Evolutionary conservation across 106 monocot genomes (phyloP), one percentile per base, ranked within the genome.

Genomic region (Dendrobium chrysotoxum): DNA sequence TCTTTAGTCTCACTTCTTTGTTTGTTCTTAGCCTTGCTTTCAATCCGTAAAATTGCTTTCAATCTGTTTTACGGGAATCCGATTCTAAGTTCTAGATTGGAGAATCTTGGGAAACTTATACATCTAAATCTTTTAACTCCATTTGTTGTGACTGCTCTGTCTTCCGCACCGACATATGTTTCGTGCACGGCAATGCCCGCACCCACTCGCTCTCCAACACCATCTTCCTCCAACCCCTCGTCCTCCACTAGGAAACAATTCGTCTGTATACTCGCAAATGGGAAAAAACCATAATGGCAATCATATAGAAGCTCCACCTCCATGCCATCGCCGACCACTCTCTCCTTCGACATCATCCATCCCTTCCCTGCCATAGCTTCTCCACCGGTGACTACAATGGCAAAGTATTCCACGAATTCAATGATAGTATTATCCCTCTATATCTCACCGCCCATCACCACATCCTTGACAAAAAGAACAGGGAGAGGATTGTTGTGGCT

Each of bases 371-470:
- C 89, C 13, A 82, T 94, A 30, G 75, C 61, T 94, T 94, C 87
- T 91, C 87, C 61, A 85, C 88, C 13, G 93, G 93, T 1, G 93
- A 91, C 7, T 94, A 91, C 89, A 91, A 91, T 10, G 91, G 93
- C 21, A 94, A 94, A 75, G 66, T 89, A 21, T 91, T 81, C 84
- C 93, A 91, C 53, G 93, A 85, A 77, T 91, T 94, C 86, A 89
- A 83, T 42, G 87, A 94, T 70, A 87, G 89, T 0, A 78, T 94
- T 3, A 55, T 94, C 57, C 93, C 93, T 11, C 81, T 94, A 1
- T 94, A 83, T 77, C 81, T 94, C 39, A 94, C 93, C 1, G 71
- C 91, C 15, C 76, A 76, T 21, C 72, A 80, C 21, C 81, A 84
- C 74, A 83, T 83, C 57, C 75, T 40, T 21, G 35, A 75, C 40